A percentile compares a stretch with the other conserved stretches of the same genome.
These are phyloP conservation scores for Saturnispora besseyi DNA, from an alignment of 805 yeast species.

Conservation along the genomic window DNA sequence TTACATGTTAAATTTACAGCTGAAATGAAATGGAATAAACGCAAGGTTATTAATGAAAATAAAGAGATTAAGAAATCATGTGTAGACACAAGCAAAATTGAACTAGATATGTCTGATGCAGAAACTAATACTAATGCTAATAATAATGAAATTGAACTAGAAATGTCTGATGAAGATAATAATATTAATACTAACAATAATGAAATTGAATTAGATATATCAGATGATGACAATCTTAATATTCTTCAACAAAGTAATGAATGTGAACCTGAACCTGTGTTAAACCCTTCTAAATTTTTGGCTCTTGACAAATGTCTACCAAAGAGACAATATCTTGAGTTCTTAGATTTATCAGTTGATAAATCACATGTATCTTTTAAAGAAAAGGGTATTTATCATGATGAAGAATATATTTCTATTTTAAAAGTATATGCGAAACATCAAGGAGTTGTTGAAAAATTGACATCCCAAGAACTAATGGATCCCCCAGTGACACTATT, in stretches of 20 bases:
- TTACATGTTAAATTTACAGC: conserved; percentile 72
- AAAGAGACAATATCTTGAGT: conserved; percentile 47
- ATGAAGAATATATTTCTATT: conserved; percentile 31
- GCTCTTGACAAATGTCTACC: conserved; percentile 85
- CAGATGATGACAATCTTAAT: too few relatives aligned
- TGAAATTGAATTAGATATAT: too few relatives aligned
- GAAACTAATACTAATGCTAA: background rate
- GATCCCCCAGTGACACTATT: background rate
- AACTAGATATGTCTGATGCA: background rate
- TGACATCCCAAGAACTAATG: background rate
- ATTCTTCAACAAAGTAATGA: too few relatives aligned
- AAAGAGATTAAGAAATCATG: background rate
- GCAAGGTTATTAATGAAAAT: background rate
- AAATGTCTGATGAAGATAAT: too few relatives aligned
- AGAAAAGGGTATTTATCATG: background rate
- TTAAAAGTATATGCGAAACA: conserved; percentile 47
- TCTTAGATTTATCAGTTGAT: conserved; percentile 30
- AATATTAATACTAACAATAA: too few relatives aligned
- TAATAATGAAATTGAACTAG: background rate
- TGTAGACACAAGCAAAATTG: background rate
- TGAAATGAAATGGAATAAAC: conserved; percentile 1
- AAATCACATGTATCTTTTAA: conserved; percentile 1
- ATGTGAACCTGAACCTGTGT: too few relatives aligned
- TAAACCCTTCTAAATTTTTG: conserved; percentile 35
- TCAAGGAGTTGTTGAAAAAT: conserved; percentile 40